A percentile compares a stretch with the other conserved stretches of the same genome.
Evolutionary conservation across 768 basidiomycete species (phyloP).

Genomic region (Russula sp.): DNA sequence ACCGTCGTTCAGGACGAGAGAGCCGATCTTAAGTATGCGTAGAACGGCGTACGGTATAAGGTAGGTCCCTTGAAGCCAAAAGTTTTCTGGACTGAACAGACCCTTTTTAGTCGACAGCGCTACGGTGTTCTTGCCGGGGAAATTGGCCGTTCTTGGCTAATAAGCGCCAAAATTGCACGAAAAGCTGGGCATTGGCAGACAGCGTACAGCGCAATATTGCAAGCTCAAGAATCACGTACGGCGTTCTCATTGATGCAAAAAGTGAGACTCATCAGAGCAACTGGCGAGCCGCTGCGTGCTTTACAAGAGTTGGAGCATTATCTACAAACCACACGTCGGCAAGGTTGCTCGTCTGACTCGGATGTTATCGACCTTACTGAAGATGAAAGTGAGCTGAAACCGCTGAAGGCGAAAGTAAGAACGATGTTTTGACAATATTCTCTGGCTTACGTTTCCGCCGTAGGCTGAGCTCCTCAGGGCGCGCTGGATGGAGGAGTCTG

Average conservation of each 20-base stretch:
- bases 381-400: conserved; percentile 44
- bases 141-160: conserved; percentile 83
- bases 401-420: conserved; percentile 65
- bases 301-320: conserved; percentile 80
- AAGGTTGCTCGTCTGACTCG: conserved; percentile 26
- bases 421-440: not conserved
- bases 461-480: conserved; percentile 78
- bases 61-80: conserved; percentile 37
- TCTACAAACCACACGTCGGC: conserved; percentile 38
- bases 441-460: not conserved
- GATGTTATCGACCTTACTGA: conserved; percentile 54
- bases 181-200: conserved; percentile 96
- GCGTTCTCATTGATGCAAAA: conserved; percentile 84
- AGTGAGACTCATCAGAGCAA: conserved; percentile 76
- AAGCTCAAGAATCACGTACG: conserved; percentile 69
- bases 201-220: conserved; percentile 91
- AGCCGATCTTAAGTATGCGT: conserved; percentile 85
- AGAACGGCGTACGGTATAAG: conserved; percentile 65
- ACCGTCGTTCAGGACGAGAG: conserved; percentile 83
- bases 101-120: conserved; percentile 7
- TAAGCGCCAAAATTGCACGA: conserved; percentile 91
- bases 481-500: conserved; percentile 90
- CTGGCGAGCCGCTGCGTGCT: conserved; percentile 77
- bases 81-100: not conserved
- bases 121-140: conserved; percentile 15